These are phyloP conservation scores for Candolleomyces eurysporus DNA, from an alignment of 768 basidiomycete genomes.

Conservation along the genomic window DNA sequence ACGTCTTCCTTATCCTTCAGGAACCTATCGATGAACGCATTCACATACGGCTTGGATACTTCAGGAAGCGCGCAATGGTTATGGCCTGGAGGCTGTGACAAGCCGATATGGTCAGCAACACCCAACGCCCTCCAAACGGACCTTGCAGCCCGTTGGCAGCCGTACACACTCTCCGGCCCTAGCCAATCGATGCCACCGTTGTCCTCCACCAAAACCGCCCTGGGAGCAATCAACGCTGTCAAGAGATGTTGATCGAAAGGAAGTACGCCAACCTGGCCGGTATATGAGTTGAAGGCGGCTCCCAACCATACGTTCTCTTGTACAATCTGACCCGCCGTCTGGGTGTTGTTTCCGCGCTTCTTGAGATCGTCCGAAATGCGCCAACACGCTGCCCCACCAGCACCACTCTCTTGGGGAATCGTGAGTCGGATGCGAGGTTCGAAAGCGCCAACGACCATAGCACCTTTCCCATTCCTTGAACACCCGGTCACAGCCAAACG, in stretches of 20 bases:
- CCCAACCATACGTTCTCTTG: slow-evolving; percentile 62
- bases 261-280: slow-evolving; percentile 40
- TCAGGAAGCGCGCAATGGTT: slow-evolving; percentile 54
- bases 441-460: slow-evolving; percentile 60
- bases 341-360: slow-evolving; percentile 38
- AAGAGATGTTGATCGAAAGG: slow-evolving; percentile 62
- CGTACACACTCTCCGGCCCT: slow-evolving; percentile 48
- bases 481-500: slow-evolving; percentile 58
- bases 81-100: slow-evolving; percentile 53
- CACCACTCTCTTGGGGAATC: slow-evolving; percentile 61
- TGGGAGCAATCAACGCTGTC: slow-evolving; percentile 53
- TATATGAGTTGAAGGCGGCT: slow-evolving; percentile 44
- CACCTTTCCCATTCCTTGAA: slow-evolving; percentile 60
- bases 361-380: slow-evolving; percentile 51
- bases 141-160: slow-evolving; percentile 49
- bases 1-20: slow-evolving; percentile 40
- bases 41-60: slow-evolving; percentile 38
- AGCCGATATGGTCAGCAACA: slow-evolving; percentile 44
- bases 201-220: slow-evolving; percentile 49
- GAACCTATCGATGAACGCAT: slow-evolving; percentile 57
- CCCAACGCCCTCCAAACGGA: slow-evolving; percentile 51
- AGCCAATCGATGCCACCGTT: slow-evolving; percentile 57
- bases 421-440: slow-evolving; percentile 57
- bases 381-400: slow-evolving; percentile 58
- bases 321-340: slow-evolving; percentile 57